phyloP scores from a whole-genome alignment of 1,284 basidiomycete genomes.

The Gymnopus androsaceus region DNA sequence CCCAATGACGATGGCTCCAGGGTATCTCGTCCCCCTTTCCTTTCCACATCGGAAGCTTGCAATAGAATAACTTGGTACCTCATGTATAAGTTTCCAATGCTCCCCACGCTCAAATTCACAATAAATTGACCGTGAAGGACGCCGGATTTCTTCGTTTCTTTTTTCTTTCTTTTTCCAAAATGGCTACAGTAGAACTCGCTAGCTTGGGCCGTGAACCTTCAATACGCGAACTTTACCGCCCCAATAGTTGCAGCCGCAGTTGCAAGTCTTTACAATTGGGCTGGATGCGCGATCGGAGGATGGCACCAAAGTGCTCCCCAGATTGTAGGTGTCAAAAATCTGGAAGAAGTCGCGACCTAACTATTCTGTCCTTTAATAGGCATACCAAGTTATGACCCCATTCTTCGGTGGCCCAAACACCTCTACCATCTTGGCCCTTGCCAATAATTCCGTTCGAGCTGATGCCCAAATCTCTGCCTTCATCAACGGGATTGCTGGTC shows the following conservation, averaged over 20 bases:
- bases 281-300: constrained; percentile 25
- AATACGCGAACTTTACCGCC: constrained; percentile 19
- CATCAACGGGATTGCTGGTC: constrained; percentile 25
- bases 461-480: constrained; percentile 23
- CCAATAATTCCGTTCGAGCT: constrained; percentile 16
- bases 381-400: too few species aligned
- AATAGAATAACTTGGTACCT: not conserved
- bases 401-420: constrained; percentile 23
- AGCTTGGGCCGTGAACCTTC: constrained; percentile 23
- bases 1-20: not conserved
- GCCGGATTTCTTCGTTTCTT: not conserved
- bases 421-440: constrained; percentile 20
- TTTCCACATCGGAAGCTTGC: not conserved
- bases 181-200: constrained; percentile 23
- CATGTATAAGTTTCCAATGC: not conserved
- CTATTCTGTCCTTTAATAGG: too few species aligned
- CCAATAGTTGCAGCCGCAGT: constrained; percentile 22
- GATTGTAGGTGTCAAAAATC: too few species aligned
- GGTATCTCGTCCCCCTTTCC: not conserved
- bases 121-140: not conserved
- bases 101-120: not conserved
- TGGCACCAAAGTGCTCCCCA: constrained; percentile 12
- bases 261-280: constrained; percentile 25
- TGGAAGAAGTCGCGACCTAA: too few species aligned
- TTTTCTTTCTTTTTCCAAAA: not conserved